Percentiles rank a stretch among this genome's conserved stretches.
Conservation (phyloP, 495 filamentous ascomycete species). For the Aspergillus indologenus region DNA sequence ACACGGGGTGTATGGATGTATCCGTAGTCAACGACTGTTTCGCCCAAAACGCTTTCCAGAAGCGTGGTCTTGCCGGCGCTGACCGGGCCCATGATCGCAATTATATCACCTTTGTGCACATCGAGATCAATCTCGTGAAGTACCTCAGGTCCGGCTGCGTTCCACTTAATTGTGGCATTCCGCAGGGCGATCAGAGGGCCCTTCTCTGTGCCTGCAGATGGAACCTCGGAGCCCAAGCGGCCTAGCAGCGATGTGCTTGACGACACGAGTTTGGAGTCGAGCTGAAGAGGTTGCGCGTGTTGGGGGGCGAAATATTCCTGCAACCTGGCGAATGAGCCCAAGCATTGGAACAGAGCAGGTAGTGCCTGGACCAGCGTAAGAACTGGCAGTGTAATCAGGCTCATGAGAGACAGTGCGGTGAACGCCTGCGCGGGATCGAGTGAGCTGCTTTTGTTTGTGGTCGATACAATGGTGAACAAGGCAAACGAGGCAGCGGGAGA, state of each 20-base stretch:
- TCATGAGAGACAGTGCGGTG: not conserved
- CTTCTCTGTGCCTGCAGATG: too few species aligned
- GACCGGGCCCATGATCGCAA: not conserved
- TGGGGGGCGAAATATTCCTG: not conserved
- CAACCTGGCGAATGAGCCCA: not conserved
- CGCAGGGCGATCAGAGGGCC: too few species aligned
- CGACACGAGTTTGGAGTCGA: not conserved
- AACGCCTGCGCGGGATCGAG: conserved; percentile 1
- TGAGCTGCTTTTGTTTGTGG: too few species aligned
- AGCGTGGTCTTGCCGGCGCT: not conserved
- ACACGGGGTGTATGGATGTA: not conserved
- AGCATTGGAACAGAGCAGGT: not conserved
- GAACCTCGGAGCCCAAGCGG: too few species aligned
- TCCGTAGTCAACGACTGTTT: not conserved
- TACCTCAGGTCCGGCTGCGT: not conserved
- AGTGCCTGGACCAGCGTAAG: not conserved
- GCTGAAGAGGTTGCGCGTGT: not conserved
- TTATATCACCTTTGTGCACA: not conserved
- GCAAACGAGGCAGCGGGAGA: too few species aligned
- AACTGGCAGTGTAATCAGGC: not conserved
- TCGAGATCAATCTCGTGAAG: not conserved
- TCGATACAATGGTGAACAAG: too few species aligned
- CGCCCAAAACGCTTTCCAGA: not conserved
- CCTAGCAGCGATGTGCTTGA: too few species aligned
- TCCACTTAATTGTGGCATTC: not conserved